Evolutionary conservation across 2,329 filamentous ascomycete genomes (phyloP).

Genomic region (Sarocladiaceae sp.): DNA sequence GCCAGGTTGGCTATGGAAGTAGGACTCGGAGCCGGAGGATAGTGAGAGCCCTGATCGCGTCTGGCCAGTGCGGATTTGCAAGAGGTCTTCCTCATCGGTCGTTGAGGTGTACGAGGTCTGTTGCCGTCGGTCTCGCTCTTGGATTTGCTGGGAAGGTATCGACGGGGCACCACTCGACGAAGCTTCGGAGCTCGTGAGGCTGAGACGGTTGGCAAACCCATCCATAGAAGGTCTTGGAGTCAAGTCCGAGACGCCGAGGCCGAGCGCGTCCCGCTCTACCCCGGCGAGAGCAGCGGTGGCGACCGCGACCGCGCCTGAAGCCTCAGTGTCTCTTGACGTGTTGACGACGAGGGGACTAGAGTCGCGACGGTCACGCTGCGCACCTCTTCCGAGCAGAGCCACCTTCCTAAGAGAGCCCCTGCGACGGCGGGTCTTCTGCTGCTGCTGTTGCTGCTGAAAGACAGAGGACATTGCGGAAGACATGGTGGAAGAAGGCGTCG

Average conservation of each 20-base stretch:
- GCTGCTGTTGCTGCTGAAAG: constrained; percentile 34
- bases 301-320: not conserved
- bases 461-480: constrained; percentile 3
- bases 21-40: constrained; percentile 57
- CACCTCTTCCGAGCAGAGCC: constrained; percentile 70
- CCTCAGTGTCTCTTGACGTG: constrained; percentile 20
- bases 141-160: not conserved
- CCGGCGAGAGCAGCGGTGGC: not conserved
- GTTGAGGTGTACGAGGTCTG: constrained; percentile 47
- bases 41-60: constrained; percentile 35
- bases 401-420: constrained; percentile 85
- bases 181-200: constrained; percentile 13
- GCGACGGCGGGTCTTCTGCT: constrained; percentile 56
- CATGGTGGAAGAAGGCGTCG: constrained; percentile 17
- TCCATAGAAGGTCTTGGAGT: constrained; percentile 42
- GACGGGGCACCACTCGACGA: not conserved
- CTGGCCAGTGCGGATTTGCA: constrained; percentile 52
- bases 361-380: constrained; percentile 53
- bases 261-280: constrained; percentile 27
- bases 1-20: constrained; percentile 42
- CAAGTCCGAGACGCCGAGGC: constrained; percentile 41
- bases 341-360: constrained; percentile 39
- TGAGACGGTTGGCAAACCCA: constrained; percentile 33
- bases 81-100: constrained; percentile 75
- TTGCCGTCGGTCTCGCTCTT: not conserved